Conservation (phyloP, 345 rosid species). For the Hibiscus tridactylites region DNA sequence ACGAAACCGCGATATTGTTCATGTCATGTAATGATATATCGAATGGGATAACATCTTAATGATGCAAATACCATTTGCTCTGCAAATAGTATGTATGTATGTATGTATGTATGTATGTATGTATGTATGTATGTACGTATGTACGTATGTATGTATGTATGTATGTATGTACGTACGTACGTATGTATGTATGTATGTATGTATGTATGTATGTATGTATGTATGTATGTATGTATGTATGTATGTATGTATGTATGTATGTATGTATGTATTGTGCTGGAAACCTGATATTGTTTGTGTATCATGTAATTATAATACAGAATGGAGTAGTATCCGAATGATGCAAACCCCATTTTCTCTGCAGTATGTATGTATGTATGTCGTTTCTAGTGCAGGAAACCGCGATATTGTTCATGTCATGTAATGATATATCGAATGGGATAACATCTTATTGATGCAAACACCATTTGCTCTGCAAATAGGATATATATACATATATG, state of each 20-base stretch:
- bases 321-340: slow-evolving; percentile 76
- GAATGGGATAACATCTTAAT: slow-evolving; percentile 81
- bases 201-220: neutral
- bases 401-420: slow-evolving; percentile 76
- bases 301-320: slow-evolving; percentile 83
- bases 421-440: slow-evolving; percentile 85
- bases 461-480: slow-evolving; percentile 47
- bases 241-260: neutral
- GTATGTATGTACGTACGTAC: neutral
- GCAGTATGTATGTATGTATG: neutral
- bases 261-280: slow-evolving; percentile 3
- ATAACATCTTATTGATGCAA: slow-evolving; percentile 68
- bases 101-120: neutral
- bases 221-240: no score
- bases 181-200: no score
- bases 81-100: no score
- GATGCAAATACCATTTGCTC: slow-evolving; percentile 70
- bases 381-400: slow-evolving; percentile 50
- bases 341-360: slow-evolving; percentile 71
- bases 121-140: neutral
- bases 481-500: neutral
- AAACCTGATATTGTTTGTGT: slow-evolving; percentile 45
- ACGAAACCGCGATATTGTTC: slow-evolving; percentile 66
- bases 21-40: slow-evolving; percentile 76
- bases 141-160: no score